Evolutionary conservation across 805 yeast species (phyloP).

Genomic region (Wickerhamiella spandovensis): DNA sequence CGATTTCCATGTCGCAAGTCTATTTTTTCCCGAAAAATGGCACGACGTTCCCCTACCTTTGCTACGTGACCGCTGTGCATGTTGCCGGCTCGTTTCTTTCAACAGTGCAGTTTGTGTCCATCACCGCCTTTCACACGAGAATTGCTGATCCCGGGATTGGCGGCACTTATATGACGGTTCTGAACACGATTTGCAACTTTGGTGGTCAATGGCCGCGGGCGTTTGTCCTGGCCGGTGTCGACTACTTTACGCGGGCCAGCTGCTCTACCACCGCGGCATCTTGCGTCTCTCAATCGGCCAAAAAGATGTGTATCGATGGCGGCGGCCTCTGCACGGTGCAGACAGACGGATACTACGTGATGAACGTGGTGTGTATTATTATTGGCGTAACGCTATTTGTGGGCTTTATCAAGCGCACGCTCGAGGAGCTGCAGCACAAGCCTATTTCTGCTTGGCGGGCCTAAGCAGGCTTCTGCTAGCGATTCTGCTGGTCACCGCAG

Average conservation of each 20-base stretch:
- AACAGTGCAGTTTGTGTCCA: conserved; percentile 87
- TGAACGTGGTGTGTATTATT: conserved; percentile 57
- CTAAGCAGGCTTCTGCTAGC: neutral
- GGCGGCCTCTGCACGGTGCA: conserved; percentile 44
- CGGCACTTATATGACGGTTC: conserved; percentile 94
- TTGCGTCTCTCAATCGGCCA: conserved; percentile 30
- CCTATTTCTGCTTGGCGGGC: conserved; percentile 58
- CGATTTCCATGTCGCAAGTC: conserved; percentile 61
- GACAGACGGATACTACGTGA: conserved; percentile 74
- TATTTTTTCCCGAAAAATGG: conserved; percentile 50
- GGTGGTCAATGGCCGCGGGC: conserved; percentile 98
- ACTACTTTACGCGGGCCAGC: conserved; percentile 52
- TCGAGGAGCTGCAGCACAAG: conserved; percentile 50
- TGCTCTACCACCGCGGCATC: conserved; percentile 31
- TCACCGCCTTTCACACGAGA: conserved; percentile 88
- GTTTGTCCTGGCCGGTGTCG: conserved; percentile 68
- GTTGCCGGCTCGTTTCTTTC: conserved; percentile 81
- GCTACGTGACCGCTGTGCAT: conserved; percentile 70
- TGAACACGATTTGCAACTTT: conserved; percentile 80
- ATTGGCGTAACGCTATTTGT: conserved; percentile 54
- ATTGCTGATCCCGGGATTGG: conserved; percentile 94
- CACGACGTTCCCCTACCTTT: conserved; percentile 42
- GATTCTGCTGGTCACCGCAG: neutral
- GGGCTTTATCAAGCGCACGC: conserved; percentile 51
- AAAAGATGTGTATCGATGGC: conserved; percentile 35